Evolutionary conservation across 148 eudicot genomes (phyloP).

Genomic region (Dianthus caryophyllus): DNA sequence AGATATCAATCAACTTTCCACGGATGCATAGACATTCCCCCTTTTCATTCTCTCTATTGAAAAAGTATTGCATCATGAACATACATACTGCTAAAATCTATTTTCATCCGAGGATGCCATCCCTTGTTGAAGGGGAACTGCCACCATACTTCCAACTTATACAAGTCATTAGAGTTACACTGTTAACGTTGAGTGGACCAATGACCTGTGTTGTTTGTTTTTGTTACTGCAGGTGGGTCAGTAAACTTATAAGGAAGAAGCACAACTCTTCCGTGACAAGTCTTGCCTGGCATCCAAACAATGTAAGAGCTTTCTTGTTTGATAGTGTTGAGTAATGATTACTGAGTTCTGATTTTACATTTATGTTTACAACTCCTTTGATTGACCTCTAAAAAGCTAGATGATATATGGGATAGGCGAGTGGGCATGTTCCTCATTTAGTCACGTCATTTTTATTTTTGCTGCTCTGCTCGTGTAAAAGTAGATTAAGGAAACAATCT

Average conservation of each 20-base stretch:
- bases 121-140: background rate
- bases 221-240: slow-evolving; percentile 83
- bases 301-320: slow-evolving; percentile 44
- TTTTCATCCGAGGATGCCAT: background rate
- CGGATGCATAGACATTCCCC: no score
- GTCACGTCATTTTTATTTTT: background rate
- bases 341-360: background rate
- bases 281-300: slow-evolving; percentile 98
- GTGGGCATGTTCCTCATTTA: background rate
- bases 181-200: background rate
- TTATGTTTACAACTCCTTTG: background rate
- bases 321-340: background rate
- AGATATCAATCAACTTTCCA: no score
- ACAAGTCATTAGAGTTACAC: background rate
- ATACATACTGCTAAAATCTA: background rate
- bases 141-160: background rate
- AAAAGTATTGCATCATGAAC: background rate
- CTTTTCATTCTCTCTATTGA: no score
- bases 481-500: no score
- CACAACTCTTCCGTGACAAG: slow-evolving; percentile 96
- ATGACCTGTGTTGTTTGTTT: slow-evolving; percentile 4
- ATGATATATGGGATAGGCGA: background rate
- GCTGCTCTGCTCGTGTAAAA: background rate
- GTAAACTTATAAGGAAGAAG: slow-evolving; percentile 92
- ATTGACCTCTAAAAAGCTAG: background rate